These are phyloP conservation scores for Gastrodia elata DNA, from an alignment of 106 monocot species.

Conservation along the genomic window DNA sequence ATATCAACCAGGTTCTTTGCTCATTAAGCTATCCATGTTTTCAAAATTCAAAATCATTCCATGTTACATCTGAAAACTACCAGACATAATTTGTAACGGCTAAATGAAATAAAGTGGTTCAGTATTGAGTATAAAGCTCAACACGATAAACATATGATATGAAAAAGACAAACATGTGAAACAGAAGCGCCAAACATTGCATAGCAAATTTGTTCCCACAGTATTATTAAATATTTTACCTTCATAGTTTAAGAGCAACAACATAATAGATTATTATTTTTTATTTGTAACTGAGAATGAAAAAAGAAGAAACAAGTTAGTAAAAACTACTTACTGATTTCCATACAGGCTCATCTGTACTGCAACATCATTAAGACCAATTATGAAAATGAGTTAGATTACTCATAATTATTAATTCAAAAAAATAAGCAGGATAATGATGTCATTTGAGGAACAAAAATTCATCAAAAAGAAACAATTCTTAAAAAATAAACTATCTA, in stretches of 20 bases:
- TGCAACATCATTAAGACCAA: slow-evolving; percentile 24
- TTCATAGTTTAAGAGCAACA: neutral
- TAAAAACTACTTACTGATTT: slow-evolving; percentile 65
- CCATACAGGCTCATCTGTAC: slow-evolving; percentile 75
- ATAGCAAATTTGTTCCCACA: neutral
- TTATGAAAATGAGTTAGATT: slow-evolving; percentile 10
- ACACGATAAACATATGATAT: neutral
- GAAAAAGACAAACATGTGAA: neutral
- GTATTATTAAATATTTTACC: neutral
- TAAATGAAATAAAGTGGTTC: neutral
- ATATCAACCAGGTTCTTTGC: neutral
- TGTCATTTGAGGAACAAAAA: neutral
- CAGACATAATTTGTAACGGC: neutral
- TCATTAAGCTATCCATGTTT: neutral
- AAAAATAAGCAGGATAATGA: neutral
- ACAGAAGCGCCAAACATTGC: neutral
- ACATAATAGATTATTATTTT: neutral
- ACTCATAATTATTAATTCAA: slow-evolving; percentile 1
- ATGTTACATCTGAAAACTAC: neutral
- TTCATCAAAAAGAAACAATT: neutral
- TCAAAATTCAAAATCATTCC: neutral
- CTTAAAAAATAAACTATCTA: neutral
- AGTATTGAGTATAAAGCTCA: neutral
- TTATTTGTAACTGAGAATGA: neutral
- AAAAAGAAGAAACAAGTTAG: neutral